phyloP scores from a whole-genome alignment of 2,329 filamentous ascomycete genomes.

The Talaromyces sp. region DNA sequence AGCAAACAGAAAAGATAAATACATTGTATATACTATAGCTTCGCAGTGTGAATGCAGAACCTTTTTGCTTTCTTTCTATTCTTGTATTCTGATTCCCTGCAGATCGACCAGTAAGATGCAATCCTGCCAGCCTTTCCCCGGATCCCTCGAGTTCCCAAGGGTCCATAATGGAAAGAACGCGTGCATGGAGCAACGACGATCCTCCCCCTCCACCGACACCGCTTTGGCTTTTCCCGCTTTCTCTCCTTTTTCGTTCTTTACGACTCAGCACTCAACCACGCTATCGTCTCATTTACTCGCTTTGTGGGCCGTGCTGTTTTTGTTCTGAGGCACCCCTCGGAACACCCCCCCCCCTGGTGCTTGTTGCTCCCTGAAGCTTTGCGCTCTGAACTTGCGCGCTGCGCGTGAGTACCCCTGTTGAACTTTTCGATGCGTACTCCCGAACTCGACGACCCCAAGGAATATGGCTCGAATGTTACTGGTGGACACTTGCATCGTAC shows the following conservation, averaged over 20 bases:
- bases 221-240: constrained; percentile 28
- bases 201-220: constrained; percentile 25
- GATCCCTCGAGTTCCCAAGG: background rate
- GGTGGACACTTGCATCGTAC: background rate
- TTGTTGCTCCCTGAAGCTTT: constrained; percentile 17
- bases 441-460: background rate
- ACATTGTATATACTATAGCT: too few species aligned
- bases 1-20: too few species aligned
- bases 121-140: background rate
- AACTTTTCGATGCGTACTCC: background rate
- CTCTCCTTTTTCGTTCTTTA: constrained; percentile 21
- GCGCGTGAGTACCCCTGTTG: constrained; percentile 20
- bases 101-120: too few species aligned
- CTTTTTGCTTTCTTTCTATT: too few species aligned
- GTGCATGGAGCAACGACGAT: constrained; percentile 23
- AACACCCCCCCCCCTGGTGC: background rate
- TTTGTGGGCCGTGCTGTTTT: constrained; percentile 2
- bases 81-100: too few species aligned
- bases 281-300: background rate
- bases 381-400: constrained; percentile 7
- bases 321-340: constrained; percentile 13
- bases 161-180: background rate
- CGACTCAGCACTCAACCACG: background rate
- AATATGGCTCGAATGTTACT: background rate
- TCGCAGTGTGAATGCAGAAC: too few species aligned